phyloP scores from a whole-genome alignment of 305 asterid genomes.

The Striga hermonthica region DNA sequence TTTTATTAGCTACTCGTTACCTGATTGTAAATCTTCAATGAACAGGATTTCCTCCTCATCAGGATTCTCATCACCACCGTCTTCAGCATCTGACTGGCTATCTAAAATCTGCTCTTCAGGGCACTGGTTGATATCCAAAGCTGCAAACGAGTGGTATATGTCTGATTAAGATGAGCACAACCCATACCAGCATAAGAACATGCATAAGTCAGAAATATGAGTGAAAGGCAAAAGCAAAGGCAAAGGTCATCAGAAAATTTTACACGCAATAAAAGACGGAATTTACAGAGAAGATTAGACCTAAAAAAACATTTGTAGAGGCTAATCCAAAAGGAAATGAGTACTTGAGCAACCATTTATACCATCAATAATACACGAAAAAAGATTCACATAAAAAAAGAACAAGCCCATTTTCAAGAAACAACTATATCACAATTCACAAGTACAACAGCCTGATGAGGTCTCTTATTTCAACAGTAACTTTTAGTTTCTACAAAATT shows the following conservation, averaged over 20 bases:
- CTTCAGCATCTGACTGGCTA: conserved; percentile 69
- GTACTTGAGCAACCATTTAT: neutral
- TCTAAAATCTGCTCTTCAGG: conserved; percentile 83
- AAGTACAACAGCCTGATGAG: conserved; percentile 19
- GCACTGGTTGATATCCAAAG: conserved; percentile 77
- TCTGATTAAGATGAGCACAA: conserved; percentile 65
- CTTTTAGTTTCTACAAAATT: neutral
- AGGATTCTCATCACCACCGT: conserved; percentile 59
- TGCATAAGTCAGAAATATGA: conserved; percentile 21
- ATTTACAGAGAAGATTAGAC: neutral
- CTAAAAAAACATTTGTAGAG: neutral
- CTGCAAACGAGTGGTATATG: conserved; percentile 93
- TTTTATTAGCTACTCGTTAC: conserved; percentile 35
- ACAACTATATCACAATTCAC: neutral
- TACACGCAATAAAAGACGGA: conserved; percentile 8
- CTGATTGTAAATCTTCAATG: conserved; percentile 76
- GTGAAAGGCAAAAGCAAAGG: neutral
- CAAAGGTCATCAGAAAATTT: conserved; percentile 26
- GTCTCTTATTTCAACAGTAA: neutral
- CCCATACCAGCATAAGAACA: conserved; percentile 43
- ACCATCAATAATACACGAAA: neutral
- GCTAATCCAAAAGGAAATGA: conserved; percentile 3
- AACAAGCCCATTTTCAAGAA: conserved; percentile 14
- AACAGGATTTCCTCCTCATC: conserved; percentile 75
- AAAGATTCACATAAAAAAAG: neutral